Percentiles rank a stretch among this genome's conserved stretches.
phyloP scores from a whole-genome alignment of 2,329 filamentous ascomycete species.

The Botryotinia globosa region DNA sequence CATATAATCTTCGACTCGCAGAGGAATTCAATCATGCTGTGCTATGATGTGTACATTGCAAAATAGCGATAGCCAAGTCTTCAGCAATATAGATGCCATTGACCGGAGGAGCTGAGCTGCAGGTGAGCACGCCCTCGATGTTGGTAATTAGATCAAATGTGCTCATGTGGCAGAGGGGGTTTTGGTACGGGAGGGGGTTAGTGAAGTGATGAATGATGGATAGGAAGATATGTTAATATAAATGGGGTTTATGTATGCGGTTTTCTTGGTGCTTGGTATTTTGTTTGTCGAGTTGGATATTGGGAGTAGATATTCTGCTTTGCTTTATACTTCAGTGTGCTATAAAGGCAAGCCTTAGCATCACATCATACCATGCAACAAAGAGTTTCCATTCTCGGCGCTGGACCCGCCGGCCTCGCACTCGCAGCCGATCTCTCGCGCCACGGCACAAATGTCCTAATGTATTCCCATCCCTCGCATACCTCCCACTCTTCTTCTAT shows the following conservation, averaged over 20 bases:
- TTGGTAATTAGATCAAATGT: not conserved
- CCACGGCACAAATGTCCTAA: slow-evolving; percentile 17
- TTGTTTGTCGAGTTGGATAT: not conserved
- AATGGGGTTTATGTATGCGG: not conserved
- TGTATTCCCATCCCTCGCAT: slow-evolving; percentile 24
- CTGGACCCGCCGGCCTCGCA: slow-evolving; percentile 22
- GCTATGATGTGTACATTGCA: no score
- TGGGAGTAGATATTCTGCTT: not conserved
- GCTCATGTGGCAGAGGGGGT: not conserved
- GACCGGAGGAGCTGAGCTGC: not conserved
- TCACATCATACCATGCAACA: slow-evolving; percentile 9
- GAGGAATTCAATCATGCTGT: no score
- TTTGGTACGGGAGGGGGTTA: not conserved
- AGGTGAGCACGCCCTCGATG: not conserved
- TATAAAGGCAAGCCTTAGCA: not conserved
- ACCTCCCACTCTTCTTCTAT: slow-evolving; percentile 14
- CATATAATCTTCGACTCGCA: not conserved
- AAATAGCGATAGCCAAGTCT: not conserved
- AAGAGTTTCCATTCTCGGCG: slow-evolving; percentile 24
- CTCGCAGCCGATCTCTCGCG: slow-evolving; percentile 22
- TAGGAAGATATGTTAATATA: not conserved
- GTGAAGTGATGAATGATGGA: not conserved
- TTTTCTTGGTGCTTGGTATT: not conserved
- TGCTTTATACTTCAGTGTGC: not conserved
- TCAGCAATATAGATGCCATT: not conserved